Conservation (phyloP, 257 asterid genomes). For the Nicotiana tomentosiformis region DNA sequence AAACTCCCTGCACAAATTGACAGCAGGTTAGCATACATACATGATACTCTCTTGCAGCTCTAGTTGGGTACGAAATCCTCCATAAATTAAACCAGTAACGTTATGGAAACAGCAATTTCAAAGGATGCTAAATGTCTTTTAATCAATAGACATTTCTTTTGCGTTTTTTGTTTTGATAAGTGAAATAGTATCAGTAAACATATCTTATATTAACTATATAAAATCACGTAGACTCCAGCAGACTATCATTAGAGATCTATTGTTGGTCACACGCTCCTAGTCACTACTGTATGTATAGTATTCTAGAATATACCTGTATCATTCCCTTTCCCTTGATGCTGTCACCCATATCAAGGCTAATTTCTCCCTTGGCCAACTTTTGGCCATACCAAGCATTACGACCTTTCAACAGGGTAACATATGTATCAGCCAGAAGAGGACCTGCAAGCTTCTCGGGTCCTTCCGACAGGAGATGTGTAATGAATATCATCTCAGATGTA, state of each 20-base stretch:
- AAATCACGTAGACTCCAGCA: neutral
- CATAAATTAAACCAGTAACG: neutral
- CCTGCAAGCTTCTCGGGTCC: constrained; percentile 94
- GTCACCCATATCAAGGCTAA: constrained; percentile 78
- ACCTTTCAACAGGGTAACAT: constrained; percentile 77
- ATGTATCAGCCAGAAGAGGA: constrained; percentile 83
- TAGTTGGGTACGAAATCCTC: neutral
- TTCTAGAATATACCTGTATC: constrained; percentile 54
- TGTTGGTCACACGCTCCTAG: neutral
- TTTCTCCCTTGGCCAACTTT: constrained; percentile 72
- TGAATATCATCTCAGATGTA: constrained; percentile 86
- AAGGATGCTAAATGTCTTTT: no score
- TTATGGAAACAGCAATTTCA: neutral
- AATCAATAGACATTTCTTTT: no score
- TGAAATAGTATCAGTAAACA: no score
- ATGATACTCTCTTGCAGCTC: neutral
- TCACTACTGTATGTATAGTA: neutral
- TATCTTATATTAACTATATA: no score
- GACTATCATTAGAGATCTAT: neutral
- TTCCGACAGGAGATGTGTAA: constrained; percentile 73
- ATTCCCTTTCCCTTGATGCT: constrained; percentile 92
- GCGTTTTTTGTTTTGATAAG: no score
- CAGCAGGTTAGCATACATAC: neutral
- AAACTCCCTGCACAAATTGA: constrained; percentile 55
- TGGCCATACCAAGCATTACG: constrained; percentile 93